These are phyloP conservation scores for Yamadazyma sp. DNA, from an alignment of 805 yeast genomes.

Conservation along the genomic window DNA sequence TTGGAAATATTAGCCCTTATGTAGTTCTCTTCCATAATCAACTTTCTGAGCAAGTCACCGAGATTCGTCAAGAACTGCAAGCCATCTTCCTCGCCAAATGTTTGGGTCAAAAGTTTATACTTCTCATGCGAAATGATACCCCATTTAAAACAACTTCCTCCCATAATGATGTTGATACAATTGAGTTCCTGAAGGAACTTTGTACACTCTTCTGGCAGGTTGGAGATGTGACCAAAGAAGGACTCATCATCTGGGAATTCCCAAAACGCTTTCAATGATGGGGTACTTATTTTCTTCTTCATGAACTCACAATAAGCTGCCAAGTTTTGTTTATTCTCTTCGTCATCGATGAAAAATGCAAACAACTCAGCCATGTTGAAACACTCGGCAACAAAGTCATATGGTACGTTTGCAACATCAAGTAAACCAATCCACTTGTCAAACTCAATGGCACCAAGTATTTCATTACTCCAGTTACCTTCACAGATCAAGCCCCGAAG, in stretches of 20 bases:
- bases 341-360: conserved; percentile 52
- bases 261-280: conserved; percentile 32
- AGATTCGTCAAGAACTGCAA: conserved; percentile 40
- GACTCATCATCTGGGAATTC: conserved; percentile 29
- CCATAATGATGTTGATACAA: conserved; percentile 46
- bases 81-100: conserved; percentile 45
- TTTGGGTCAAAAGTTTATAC: conserved; percentile 38
- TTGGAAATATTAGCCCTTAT: conserved; percentile 51
- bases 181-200: conserved; percentile 35
- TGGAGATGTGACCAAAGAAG: conserved; percentile 36
- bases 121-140: conserved; percentile 49
- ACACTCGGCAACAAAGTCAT: conserved; percentile 56
- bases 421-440: conserved; percentile 50
- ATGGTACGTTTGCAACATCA: conserved; percentile 55
- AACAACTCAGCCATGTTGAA: conserved; percentile 54
- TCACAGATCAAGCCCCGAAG: conserved; percentile 54
- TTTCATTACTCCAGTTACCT: conserved; percentile 45
- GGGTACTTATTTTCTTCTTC: conserved; percentile 24
- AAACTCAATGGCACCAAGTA: conserved; percentile 37
- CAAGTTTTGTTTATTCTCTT: conserved; percentile 49
- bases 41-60: conserved; percentile 48
- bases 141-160: conserved; percentile 52
- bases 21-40: conserved; percentile 56
- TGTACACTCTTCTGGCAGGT: conserved; percentile 28
- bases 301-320: conserved; percentile 34